Percentiles rank a stretch among this genome's conserved stretches.
These are phyloP conservation scores for Emmonsia crescens DNA, from an alignment of 2,329 filamentous ascomycete genomes.

Conservation along the genomic window DNA sequence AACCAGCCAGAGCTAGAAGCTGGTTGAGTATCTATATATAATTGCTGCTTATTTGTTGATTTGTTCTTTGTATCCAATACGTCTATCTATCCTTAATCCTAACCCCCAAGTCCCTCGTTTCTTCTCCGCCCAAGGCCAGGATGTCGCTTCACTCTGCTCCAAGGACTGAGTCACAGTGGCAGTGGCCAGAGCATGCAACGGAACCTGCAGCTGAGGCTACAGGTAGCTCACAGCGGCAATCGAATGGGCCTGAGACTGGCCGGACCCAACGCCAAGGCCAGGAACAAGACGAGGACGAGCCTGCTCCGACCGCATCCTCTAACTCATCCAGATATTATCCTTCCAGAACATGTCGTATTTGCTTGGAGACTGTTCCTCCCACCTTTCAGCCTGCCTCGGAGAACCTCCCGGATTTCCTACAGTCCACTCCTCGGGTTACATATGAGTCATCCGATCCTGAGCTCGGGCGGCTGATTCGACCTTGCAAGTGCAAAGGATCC, in stretches of 20 bases:
- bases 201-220: not conserved
- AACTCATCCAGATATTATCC: constrained; percentile 45
- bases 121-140: not conserved
- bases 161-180: not conserved
- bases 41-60: not conserved
- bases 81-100: not conserved
- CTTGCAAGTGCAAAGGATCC: constrained; percentile 87
- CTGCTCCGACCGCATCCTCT: not conserved
- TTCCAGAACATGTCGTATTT: constrained; percentile 76
- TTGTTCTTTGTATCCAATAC: not conserved
- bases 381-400: constrained; percentile 47
- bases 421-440: constrained; percentile 46
- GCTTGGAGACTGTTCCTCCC: constrained; percentile 60
- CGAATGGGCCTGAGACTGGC: not conserved
- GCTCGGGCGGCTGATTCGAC: constrained; percentile 69
- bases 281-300: not conserved
- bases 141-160: not conserved
- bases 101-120: not conserved
- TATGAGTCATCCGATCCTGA: constrained; percentile 67
- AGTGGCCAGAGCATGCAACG: not conserved
- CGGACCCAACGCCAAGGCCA: not conserved
- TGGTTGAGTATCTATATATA: constrained; percentile 8
- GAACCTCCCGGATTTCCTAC: constrained; percentile 45
- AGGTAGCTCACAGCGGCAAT: not conserved
- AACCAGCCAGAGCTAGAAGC: constrained; percentile 19